These are phyloP conservation scores for Magnolia sinica DNA, from an alignment of 164 flowering plant genomes.

Conservation along the genomic window DNA sequence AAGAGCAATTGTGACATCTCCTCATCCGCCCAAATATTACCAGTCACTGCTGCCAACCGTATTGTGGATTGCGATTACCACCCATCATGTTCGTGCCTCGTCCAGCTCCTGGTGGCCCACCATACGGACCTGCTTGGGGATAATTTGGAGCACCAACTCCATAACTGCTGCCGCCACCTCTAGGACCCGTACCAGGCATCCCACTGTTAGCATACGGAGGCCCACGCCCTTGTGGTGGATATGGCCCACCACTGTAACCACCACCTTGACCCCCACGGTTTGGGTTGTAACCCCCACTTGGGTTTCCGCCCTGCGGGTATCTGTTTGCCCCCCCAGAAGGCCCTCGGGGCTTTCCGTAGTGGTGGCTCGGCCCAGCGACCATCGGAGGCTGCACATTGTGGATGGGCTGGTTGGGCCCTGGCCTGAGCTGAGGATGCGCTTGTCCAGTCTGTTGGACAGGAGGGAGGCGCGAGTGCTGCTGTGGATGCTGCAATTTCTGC, in stretches of 20 bases:
- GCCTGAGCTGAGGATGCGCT: constrained; percentile 55
- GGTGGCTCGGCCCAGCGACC: constrained; percentile 72
- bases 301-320: constrained; percentile 60
- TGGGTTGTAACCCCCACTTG: constrained; percentile 63
- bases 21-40: not conserved
- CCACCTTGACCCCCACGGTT: constrained; percentile 67
- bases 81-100: constrained; percentile 73
- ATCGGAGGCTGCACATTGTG: constrained; percentile 56
- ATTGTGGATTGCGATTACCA: constrained; percentile 58
- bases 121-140: constrained; percentile 61
- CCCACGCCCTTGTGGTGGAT: constrained; percentile 77
- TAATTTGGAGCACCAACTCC: constrained; percentile 64
- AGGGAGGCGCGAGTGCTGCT: constrained; percentile 70
- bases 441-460: constrained; percentile 83
- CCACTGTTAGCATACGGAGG: constrained; percentile 63
- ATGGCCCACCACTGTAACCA: constrained; percentile 57
- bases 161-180: constrained; percentile 51
- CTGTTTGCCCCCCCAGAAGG: constrained; percentile 72
- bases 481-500: constrained; percentile 84
- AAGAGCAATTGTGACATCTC: not conserved
- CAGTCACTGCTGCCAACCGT: constrained; percentile 71
- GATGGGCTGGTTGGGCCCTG: constrained; percentile 60
- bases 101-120: constrained; percentile 52
- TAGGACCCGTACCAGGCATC: constrained; percentile 66
- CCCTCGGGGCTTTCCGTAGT: constrained; percentile 66